These are phyloP conservation scores for Acacia pycnantha DNA, from an alignment of 331 rosid genomes.

Conservation along the genomic window DNA sequence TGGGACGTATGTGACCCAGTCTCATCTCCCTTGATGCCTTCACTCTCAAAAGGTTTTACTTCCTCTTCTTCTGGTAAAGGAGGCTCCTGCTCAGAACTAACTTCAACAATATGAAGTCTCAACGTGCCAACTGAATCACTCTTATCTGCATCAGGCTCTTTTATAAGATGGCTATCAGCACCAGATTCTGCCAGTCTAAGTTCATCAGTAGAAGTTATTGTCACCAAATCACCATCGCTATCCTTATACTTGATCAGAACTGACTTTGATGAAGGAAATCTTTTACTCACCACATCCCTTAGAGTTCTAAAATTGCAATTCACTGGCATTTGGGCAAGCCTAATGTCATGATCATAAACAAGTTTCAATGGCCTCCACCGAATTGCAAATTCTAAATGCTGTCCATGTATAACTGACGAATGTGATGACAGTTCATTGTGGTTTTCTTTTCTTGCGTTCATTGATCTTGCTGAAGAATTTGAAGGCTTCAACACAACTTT, in stretches of 20 bases:
- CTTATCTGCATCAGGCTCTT: constrained; percentile 57
- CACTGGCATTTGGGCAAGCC: constrained; percentile 86
- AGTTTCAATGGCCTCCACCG: constrained; percentile 84
- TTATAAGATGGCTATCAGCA: constrained; percentile 55
- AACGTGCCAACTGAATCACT: constrained; percentile 59
- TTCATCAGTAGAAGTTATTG: constrained; percentile 84
- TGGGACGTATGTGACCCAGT: constrained; percentile 67
- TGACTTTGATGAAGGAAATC: constrained; percentile 85
- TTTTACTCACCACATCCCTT: constrained; percentile 75
- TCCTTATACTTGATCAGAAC: constrained; percentile 91
- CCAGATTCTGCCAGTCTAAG: constrained; percentile 81
- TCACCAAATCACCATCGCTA: constrained; percentile 88
- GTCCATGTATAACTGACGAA: constrained; percentile 35
- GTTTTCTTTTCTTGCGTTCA: constrained; percentile 34
- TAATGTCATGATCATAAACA: constrained; percentile 95
- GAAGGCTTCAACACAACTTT: constrained; percentile 72
- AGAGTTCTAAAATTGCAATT: constrained; percentile 71
- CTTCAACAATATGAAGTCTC: constrained; percentile 90
- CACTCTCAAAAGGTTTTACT: constrained; percentile 66
- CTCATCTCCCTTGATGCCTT: constrained; percentile 72
- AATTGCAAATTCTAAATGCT: constrained; percentile 35
- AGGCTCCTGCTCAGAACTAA: constrained; percentile 94
- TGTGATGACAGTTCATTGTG: constrained; percentile 47
- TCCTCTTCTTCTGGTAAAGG: constrained; percentile 86
- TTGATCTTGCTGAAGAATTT: constrained; percentile 44